Percentiles rank a stretch among this genome's conserved stretches.
Conservation (phyloP, 208 protist genomes). For the Trypanosoma boissoni region DNA sequence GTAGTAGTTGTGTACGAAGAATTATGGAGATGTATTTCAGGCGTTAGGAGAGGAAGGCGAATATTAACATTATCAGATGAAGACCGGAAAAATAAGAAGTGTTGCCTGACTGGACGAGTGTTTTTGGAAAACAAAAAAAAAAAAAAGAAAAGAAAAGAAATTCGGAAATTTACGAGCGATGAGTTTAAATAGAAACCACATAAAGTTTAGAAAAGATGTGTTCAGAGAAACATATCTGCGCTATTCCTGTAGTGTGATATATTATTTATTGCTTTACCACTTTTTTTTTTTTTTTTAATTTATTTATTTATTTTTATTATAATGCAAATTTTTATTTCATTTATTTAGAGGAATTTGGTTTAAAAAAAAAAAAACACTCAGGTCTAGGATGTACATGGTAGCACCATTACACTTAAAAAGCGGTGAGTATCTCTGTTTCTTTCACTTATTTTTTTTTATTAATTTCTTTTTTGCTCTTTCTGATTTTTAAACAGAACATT, state of each 20-base stretch:
- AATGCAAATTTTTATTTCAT: too few relatives aligned
- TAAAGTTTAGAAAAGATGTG: conserved; percentile 8
- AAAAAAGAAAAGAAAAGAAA: conserved; percentile 18
- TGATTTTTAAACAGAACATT: too few relatives aligned
- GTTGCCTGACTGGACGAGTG: too few relatives aligned
- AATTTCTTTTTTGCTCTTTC: too few relatives aligned
- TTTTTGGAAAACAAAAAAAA: conserved; percentile 1
- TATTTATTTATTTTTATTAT: too few relatives aligned
- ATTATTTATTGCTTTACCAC: conserved; percentile 2
- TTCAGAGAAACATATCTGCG: not conserved
- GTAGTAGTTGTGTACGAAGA: too few relatives aligned
- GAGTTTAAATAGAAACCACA: not conserved
- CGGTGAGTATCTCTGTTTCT: too few relatives aligned
- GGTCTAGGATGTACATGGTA: too few relatives aligned
- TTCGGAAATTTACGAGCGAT: too few relatives aligned
- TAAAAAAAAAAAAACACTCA: too few relatives aligned
- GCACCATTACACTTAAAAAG: too few relatives aligned
- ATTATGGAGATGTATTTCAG: not conserved
- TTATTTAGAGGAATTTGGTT: too few relatives aligned
- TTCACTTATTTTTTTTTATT: conserved; percentile 2
- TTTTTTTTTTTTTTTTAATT: conserved; percentile 20
- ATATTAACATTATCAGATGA: not conserved
- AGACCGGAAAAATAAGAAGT: conserved; percentile 18
- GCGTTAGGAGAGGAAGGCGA: not conserved
- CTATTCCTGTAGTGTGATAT: not conserved